Base-by-base conservation (phyloP, 805 yeast species). In the Candida morakotiae region DNA sequence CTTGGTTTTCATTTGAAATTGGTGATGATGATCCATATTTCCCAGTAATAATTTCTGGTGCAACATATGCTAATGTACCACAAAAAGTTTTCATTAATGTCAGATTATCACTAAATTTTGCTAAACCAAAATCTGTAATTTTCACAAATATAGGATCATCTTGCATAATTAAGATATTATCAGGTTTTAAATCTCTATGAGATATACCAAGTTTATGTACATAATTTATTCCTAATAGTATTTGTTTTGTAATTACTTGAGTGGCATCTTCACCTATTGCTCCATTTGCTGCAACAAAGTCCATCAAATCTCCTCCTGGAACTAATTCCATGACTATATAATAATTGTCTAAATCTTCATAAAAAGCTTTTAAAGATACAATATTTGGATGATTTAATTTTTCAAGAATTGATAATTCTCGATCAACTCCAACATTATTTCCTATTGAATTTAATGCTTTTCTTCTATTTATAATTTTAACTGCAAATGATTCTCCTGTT, bases 271-370 rank as follows among this genome's bases (percentile, higher is more conserved):
- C 98, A 10, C 91, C 91, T 14, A 93, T 84, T 2, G 91, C 78
- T 2, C 97, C 97, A 59, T 86, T 83, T 2, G 88, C 86, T 1
- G 94, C 91, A 2, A 91, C 94, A 61, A 87, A 89, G 64, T 93
- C 98, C 98, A 93, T 93, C 36, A 93, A 67, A 58, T 93, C 99
- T 18, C 98, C 99, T 11, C 97, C 97, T 2, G 94, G 82, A 19
- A 93, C 94, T 51, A 81, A 85, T 54, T 93, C 98, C 97, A 93
- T 91, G 6, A 93, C 91, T 45, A 93, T 67, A 56, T 87, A 91
- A 57, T 86, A 86, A 51, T 75, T 77, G 41, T 82, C 85, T 4
- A 69, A 64, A 55, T 91, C 97, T 54, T 89, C 96, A 55, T 80
- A 88, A 51, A 84, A 86, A 4, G 88, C 93, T 53, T 84, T 80